Percentiles rank a stretch among this genome's conserved stretches.
Conservation (phyloP, 352 stramenopile species). For the Phytophthora melonis region DNA sequence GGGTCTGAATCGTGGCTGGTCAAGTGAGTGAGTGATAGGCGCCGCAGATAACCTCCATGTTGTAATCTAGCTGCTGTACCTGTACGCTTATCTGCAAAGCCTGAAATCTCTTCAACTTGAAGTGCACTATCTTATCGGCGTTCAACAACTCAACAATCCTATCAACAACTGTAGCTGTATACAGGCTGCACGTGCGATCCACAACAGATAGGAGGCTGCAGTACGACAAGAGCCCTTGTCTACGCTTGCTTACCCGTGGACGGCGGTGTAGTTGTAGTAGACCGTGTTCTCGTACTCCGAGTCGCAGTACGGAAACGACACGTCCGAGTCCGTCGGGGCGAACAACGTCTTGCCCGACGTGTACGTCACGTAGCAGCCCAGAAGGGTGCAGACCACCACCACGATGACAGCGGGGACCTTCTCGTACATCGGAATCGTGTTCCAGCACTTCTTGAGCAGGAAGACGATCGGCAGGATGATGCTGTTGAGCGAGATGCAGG, state of each 20-base stretch:
- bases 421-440: slow-evolving; percentile 26
- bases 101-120: background rate
- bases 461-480: slow-evolving; percentile 46
- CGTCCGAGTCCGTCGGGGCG: slow-evolving; percentile 24
- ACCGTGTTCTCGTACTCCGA: slow-evolving; percentile 33
- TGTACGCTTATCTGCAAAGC: background rate
- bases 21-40: background rate
- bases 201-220: slow-evolving; percentile 10
- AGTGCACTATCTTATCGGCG: no score
- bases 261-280: slow-evolving; percentile 39
- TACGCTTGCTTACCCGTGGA: slow-evolving; percentile 21
- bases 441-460: slow-evolving; percentile 38
- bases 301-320: slow-evolving; percentile 31
- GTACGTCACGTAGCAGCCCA: slow-evolving; percentile 36
- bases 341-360: slow-evolving; percentile 35
- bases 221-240: background rate
- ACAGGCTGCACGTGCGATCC: no score
- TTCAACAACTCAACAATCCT: background rate
- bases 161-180: background rate
- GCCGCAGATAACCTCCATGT: background rate
- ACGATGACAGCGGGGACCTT: slow-evolving; percentile 22
- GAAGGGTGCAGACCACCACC: slow-evolving; percentile 23
- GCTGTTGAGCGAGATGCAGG: slow-evolving; percentile 53
- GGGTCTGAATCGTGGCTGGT: background rate
- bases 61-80: background rate